Conservation (phyloP, 2,329 filamentous ascomycete species). For the Cercospora brassicicola region DNA sequence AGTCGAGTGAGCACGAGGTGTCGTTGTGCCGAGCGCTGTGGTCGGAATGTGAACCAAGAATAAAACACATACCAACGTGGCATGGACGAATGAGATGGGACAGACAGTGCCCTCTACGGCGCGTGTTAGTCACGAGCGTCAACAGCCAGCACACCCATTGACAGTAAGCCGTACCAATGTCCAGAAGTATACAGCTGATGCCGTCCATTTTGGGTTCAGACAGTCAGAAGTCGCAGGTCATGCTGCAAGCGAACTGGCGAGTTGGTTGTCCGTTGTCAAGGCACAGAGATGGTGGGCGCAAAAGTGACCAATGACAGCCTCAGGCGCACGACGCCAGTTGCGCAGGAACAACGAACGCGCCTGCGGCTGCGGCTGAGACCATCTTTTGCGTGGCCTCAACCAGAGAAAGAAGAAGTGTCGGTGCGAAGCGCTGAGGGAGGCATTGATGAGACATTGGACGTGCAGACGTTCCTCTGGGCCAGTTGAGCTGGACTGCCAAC, state of each 20-base stretch:
- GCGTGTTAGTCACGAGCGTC: constrained; percentile 15
- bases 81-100: constrained; percentile 81
- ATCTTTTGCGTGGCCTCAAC: not conserved
- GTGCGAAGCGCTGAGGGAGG: constrained; percentile 21
- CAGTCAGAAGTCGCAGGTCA: too few relatives aligned
- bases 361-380: not conserved
- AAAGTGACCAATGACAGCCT: not conserved
- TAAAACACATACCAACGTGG: constrained; percentile 66
- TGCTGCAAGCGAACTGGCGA: too few relatives aligned
- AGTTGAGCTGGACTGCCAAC: not conserved
- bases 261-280: too few relatives aligned
- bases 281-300: too few relatives aligned
- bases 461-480: not conserved
- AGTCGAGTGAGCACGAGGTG: constrained; percentile 8
- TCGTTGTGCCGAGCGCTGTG: constrained; percentile 11
- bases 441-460: not conserved
- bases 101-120: constrained; percentile 74
- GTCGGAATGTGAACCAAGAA: constrained; percentile 4
- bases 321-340: not conserved
- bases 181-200: constrained; percentile 40
- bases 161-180: constrained; percentile 38
- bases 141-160: not conserved
- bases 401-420: constrained; percentile 7
- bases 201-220: constrained; percentile 26
- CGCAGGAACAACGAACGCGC: not conserved